Evolutionary conservation across 2,329 filamentous ascomycete species (phyloP).

Genomic region (Scedosporium dehoogii): DNA sequence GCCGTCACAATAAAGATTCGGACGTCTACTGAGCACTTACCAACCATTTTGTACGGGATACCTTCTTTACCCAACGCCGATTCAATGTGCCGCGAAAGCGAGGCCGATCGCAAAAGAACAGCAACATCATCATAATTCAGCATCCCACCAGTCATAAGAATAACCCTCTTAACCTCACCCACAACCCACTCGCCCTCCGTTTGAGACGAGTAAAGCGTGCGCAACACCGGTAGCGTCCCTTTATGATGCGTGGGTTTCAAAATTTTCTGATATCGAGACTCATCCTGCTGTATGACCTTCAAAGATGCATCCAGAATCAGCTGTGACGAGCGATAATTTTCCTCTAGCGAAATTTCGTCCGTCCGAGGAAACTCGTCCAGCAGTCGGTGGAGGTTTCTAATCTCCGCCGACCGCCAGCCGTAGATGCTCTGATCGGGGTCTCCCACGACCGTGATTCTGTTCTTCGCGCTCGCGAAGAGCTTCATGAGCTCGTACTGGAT

Average conservation of each 20-base stretch:
- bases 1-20: slow-evolving; percentile 1
- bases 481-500: slow-evolving; percentile 94
- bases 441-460: slow-evolving; percentile 85
- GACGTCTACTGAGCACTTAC: slow-evolving; percentile 14
- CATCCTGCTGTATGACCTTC: slow-evolving; percentile 84
- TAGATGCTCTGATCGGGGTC: slow-evolving; percentile 98
- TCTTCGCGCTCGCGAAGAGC: slow-evolving; percentile 62
- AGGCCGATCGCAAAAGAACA: slow-evolving; percentile 75
- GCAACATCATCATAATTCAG: slow-evolving; percentile 70
- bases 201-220: slow-evolving; percentile 58
- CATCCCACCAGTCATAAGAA: slow-evolving; percentile 62
- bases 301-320: slow-evolving; percentile 73
- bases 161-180: slow-evolving; percentile 64
- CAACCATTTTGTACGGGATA: slow-evolving; percentile 87
- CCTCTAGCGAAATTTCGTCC: slow-evolving; percentile 73
- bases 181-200: slow-evolving; percentile 85
- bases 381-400: slow-evolving; percentile 75
- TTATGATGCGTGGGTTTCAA: slow-evolving; percentile 71
- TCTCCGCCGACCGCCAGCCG: slow-evolving; percentile 87
- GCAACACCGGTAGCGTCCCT: slow-evolving; percentile 71
- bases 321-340: slow-evolving; percentile 89
- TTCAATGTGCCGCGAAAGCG: slow-evolving; percentile 79
- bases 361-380: slow-evolving; percentile 67
- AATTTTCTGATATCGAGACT: slow-evolving; percentile 66
- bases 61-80: slow-evolving; percentile 68